Evolutionary conservation across 2,329 filamentous ascomycete species (phyloP), one percentile per base, ranked within the genome.

Genomic region (Sclerotiophoma versabilis): DNA sequence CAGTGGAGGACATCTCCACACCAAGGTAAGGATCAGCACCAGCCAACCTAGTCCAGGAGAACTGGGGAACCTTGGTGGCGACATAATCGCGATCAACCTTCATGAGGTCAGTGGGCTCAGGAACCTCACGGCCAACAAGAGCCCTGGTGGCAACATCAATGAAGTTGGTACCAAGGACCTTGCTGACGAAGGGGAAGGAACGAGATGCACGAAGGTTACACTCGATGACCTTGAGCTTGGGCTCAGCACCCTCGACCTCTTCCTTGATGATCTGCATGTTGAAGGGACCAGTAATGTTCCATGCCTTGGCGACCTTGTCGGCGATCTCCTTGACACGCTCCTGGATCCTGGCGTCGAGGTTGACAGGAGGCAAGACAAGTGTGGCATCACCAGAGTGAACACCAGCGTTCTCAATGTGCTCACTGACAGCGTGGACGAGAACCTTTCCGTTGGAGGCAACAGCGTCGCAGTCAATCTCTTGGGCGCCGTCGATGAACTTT

Each of bases 241-340:
- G 86, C 71, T 89, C 84, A 50, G 88, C 88, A 53, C 90, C 90
- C 54, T 91, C 87, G 26, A 89, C 86, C 69, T 89, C 82, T 11
- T 91, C 92, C 81, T 96, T 96, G 84, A 99, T 98, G 78, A 99
- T 96, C 75, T 99, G 95, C 93, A 99, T 98, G 84, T 99, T 99
- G 87, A 98, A 99, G 54, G 95, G 95, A 49, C 95, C 95, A 17
- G 92, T 98, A 76, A 98, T 98, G 72, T 85, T 92, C 92, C 93
- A 97, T 41, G 95, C 95, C 79, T 95, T 90, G 63, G 95, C 95
- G 46, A 99, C 93, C 85, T 96, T 98, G 77, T 93, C 79, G 14
- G 95, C 93, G 67, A 99, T 98, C 66, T 91, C 91, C 86, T 97
- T 98, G 72, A 96, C 86, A 57, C 95, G 91, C 62, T 85, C 86